These are phyloP conservation scores for Camelina hispida DNA, from an alignment of 345 rosid species.

Conservation along the genomic window DNA sequence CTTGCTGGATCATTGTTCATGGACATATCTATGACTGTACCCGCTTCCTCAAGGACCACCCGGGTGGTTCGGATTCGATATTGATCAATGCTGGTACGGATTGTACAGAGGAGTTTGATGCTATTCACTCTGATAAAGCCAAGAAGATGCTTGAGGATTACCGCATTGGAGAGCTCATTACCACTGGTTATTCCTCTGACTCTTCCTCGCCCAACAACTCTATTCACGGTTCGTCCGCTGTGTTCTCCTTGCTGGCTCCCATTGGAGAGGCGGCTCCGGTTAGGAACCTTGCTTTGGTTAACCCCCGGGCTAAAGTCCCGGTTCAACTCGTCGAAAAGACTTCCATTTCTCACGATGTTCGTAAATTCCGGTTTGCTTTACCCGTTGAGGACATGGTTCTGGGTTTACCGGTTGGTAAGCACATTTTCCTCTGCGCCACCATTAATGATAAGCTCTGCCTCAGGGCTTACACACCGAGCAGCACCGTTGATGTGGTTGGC, in stretches of 20 bases:
- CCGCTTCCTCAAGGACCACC: conserved; percentile 80
- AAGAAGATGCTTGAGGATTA: conserved; percentile 79
- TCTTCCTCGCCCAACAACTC: conserved; percentile 74
- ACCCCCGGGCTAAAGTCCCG: conserved; percentile 72
- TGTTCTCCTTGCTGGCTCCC: conserved; percentile 55
- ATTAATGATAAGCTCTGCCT: conserved; percentile 75
- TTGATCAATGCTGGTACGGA: conserved; percentile 88
- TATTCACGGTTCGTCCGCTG: conserved; percentile 59
- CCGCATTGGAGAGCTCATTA: conserved; percentile 73
- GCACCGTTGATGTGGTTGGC: conserved; percentile 70
- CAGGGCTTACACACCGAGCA: conserved; percentile 88
- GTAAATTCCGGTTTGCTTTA: conserved; percentile 70
- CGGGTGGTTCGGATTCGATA: conserved; percentile 88
- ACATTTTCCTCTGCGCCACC: conserved; percentile 69
- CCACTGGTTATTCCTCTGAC: conserved; percentile 59
- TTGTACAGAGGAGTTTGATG: conserved; percentile 94
- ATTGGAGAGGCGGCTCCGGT: conserved; percentile 55
- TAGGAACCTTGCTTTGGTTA: conserved; percentile 59
- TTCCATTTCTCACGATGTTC: conserved; percentile 72
- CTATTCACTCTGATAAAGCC: conserved; percentile 91
- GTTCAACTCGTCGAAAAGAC: conserved; percentile 78
- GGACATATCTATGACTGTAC: conserved; percentile 94
- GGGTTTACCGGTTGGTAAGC: conserved; percentile 89
- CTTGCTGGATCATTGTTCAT: conserved; percentile 90
- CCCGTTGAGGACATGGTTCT: conserved; percentile 71